Evolutionary conservation across 805 yeast species (phyloP), one percentile per base, ranked within the genome.

Genomic region (Pichia paraexigua): DNA sequence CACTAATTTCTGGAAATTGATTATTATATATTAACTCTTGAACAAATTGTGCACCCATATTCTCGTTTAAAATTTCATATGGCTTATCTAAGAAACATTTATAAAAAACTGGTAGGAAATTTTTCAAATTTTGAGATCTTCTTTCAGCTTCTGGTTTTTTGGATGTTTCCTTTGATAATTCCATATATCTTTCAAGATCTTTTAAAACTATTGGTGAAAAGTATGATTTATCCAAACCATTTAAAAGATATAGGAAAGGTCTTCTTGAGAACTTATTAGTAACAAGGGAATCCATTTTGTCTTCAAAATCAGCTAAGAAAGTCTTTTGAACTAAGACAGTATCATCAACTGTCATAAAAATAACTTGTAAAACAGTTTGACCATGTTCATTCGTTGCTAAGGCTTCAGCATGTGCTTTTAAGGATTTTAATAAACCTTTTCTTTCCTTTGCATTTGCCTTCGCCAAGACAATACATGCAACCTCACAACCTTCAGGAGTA

Each of bases 401-500:
- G 55, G 83, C 84, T 45, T 75, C 72, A n/a, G 83, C 85, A 68
- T 89, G 96, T 32, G 78, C 78, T 63, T 83, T 87, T 67, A 92
- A 77, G 17, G 83, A 65, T 69, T 78, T 87, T 56, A 91, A 73
- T 51, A 92, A 79, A 47, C 66, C 65, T 70, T 91, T 92, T 74
- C 97, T 84, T 71, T 92, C 97, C 71, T 92, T 92, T 25, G 98
- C 97, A 57, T 74, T 85, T 35, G 97, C 92, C 51, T 77, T 75
- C 1, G 96, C 87, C 53, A 92, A 76, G 56, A 87, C 74, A 30
- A 82, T 77, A 60, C 87, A 82, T 1, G 97, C 97, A 53, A 90
- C 97, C 60, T 88, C 95, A 46, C 92, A 73, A 58, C 99, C 99
- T 67, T 91, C 97, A 50, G 83, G 84, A 0, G 99, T 92, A 67